Evolutionary conservation across 192 early-diverging fungal genomes (phyloP).

Genomic region (Coemansia asiatica): DNA sequence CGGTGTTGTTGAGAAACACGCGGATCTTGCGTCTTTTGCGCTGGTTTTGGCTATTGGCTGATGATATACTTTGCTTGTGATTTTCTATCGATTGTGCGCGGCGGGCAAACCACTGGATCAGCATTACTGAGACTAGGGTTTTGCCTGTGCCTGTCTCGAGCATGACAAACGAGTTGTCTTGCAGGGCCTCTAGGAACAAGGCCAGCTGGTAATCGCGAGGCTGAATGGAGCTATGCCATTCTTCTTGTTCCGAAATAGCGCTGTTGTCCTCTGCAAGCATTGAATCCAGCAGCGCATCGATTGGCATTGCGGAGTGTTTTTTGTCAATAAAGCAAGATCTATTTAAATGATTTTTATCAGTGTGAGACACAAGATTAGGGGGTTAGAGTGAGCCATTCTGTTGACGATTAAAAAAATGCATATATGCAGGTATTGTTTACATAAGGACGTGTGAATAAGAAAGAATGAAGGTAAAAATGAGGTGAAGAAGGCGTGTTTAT

Average conservation of each 20-base stretch:
- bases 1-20: slow-evolving; percentile 84
- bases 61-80: not conserved
- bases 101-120: slow-evolving; percentile 73
- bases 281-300: not conserved
- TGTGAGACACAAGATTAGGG: too few species aligned
- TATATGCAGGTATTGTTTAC: too few species aligned
- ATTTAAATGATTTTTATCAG: too few species aligned
- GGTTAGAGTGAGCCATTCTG: too few species aligned
- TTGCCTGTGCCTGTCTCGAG: slow-evolving; percentile 94
- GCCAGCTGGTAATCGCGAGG: slow-evolving; percentile 83
- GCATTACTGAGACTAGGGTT: slow-evolving; percentile 83
- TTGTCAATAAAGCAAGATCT: too few species aligned
- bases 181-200: slow-evolving; percentile 65
- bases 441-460: too few species aligned
- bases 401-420: too few species aligned
- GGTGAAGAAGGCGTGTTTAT: too few species aligned
- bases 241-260: not conserved
- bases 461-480: too few species aligned
- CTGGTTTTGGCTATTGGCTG: not conserved
- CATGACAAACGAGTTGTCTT: slow-evolving; percentile 81
- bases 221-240: slow-evolving; percentile 17
- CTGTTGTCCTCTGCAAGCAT: too few species aligned
- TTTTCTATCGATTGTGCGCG: slow-evolving; percentile 5
- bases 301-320: not conserved
- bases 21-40: slow-evolving; percentile 21